Evolutionary conservation across 441 rosid species (phyloP), one percentile per base, ranked within the genome.

Genomic region (Theobroma grandiflorum): DNA sequence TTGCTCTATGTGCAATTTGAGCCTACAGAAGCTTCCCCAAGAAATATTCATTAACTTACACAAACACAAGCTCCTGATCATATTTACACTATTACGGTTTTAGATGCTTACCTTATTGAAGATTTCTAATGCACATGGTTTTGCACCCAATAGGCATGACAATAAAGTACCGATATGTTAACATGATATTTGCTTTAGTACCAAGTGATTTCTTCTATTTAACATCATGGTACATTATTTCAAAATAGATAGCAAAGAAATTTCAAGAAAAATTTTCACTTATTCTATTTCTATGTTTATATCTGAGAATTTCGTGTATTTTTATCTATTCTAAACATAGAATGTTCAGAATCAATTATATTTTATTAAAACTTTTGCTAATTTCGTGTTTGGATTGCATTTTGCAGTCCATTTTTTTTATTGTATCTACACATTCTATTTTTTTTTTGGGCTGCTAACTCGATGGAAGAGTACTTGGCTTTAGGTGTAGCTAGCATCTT

Each of bases 91-190:
- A 11, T 7, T 2, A 15, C 3, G 74, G 15, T 71, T 71, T 47
- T 70, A 15, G 2, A 33, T 38, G 52, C 74, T 4, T 8, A 49
- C 22, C 74, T 31, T 71, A 15, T 71, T 49, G 26, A 49, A 49
- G 74, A 71, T 8, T 15, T 49, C 14, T 49, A 31, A 31, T 49
- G 59, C 59, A 70, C 74, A 50, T 49, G 43, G 33, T 71, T 71
- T 71, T 50, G 75, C 45, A 15, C 15, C 3, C n/a, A 9, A 71
- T 8, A 72, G 15, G 45, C 75, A 31, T 33, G 62, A 18, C 31
- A 72, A 18, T 8, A 35, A 26, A 33, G 45, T 72, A 18, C 4
- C 9, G 31, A 20, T 72, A 18, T 50, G 14, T 8, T 71, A 31
- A 49, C 12, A 15, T 1, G 74, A 71, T 8, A 49, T 50, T 50